phyloP scores from a whole-genome alignment of 2,329 filamentous ascomycete species.

The Hypoxylon sp. region DNA sequence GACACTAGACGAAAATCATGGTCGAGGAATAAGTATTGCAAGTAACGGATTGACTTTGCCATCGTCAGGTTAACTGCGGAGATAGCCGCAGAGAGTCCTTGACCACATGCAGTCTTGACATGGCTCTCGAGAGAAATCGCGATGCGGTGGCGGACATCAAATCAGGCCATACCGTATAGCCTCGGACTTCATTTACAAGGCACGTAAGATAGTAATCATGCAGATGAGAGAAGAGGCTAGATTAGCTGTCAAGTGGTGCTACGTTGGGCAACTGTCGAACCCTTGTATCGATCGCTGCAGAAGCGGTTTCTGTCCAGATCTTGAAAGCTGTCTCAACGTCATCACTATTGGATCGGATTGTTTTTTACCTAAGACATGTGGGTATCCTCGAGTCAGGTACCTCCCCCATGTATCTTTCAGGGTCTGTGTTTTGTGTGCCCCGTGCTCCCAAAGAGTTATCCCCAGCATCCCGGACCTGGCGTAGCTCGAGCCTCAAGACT shows the following conservation, averaged over 20 bases:
- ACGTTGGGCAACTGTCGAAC: conserved; percentile 14
- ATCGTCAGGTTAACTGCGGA: background rate
- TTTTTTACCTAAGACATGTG: conserved; percentile 24
- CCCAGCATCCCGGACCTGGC: conserved; percentile 7
- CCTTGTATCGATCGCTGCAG: conserved; percentile 41
- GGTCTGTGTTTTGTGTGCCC: conserved; percentile 6
- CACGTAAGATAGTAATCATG: background rate
- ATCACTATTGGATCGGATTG: conserved; percentile 38
- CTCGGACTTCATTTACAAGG: background rate
- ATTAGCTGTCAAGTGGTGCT: conserved; percentile 7
- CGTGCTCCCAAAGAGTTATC: background rate
- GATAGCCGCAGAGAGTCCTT: too few relatives aligned
- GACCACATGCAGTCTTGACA: background rate
- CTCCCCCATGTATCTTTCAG: background rate
- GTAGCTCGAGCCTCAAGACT: conserved; percentile 29
- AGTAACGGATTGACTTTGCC: background rate
- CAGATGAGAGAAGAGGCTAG: conserved; percentile 1
- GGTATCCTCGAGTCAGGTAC: background rate
- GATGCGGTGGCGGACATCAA: background rate
- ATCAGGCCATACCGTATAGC: background rate
- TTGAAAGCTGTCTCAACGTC: conserved; percentile 31
- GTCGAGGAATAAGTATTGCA: background rate
- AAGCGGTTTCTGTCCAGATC: conserved; percentile 42
- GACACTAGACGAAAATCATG: conserved; percentile 5
- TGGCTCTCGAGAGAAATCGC: background rate